Percentiles rank a stretch among this genome's conserved stretches.
These are phyloP conservation scores for Penicillium taxi DNA, from an alignment of 495 filamentous ascomycete species.

Conservation along the genomic window DNA sequence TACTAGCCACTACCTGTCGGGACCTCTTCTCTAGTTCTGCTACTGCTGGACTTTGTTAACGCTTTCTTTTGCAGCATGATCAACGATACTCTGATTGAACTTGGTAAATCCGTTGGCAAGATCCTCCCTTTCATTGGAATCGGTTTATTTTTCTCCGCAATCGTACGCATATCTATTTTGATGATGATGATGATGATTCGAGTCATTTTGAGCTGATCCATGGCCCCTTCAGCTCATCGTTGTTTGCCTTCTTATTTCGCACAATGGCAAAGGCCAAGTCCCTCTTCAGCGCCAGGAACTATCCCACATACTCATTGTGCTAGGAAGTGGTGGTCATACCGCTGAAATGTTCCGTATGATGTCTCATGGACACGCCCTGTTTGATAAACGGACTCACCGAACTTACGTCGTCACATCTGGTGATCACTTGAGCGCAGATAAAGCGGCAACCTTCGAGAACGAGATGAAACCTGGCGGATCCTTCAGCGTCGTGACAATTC, in stretches of 20 bases:
- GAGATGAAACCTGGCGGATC: conserved; percentile 12
- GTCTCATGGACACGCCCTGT: too few species aligned
- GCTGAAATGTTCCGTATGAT: conserved; percentile 87
- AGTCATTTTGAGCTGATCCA: conserved; percentile 5
- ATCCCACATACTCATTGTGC: conserved; percentile 69
- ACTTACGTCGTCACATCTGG: conserved; percentile 76
- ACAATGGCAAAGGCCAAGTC: conserved; percentile 26
- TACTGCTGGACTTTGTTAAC: neutral
- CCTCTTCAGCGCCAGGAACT: conserved; percentile 26
- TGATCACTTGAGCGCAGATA: conserved; percentile 63
- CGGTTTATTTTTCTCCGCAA: too few species aligned
- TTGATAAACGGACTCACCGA: conserved; percentile 50
- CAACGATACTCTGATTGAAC: too few species aligned
- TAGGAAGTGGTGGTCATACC: conserved; percentile 91
- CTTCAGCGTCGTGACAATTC: conserved; percentile 50
- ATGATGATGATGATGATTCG: too few species aligned
- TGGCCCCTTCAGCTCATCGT: conserved; percentile 17
- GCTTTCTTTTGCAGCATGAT: too few species aligned
- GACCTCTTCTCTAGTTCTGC: too few species aligned
- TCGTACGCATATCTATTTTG: too few species aligned
- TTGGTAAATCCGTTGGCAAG: too few species aligned
- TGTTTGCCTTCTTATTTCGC: conserved; percentile 23
- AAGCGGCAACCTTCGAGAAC: conserved; percentile 57
- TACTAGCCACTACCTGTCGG: too few species aligned
- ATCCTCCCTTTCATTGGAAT: too few species aligned